A percentile compares a stretch with the other conserved stretches of the same genome.
Evolutionary conservation across 1,139 yeast species (phyloP).

Genomic region (Sugiyamaella xylanicola): DNA sequence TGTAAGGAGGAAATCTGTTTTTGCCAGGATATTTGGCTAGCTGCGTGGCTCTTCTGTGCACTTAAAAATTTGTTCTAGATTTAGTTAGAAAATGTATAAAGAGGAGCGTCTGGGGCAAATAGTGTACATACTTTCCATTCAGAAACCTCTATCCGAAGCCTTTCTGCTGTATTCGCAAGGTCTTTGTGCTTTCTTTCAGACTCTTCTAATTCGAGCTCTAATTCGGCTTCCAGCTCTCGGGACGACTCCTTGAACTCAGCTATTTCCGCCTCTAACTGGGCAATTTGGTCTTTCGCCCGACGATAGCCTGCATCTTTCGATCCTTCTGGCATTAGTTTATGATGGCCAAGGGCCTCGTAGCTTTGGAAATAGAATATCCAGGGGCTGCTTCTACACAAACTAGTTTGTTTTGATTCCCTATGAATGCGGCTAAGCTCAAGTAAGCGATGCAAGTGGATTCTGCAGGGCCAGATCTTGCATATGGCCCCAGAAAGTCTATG

Average conservation of each 20-base stretch:
- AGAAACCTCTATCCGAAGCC: slow-evolving; percentile 32
- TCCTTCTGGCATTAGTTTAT: too few relatives aligned
- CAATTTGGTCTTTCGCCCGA: slow-evolving; percentile 39
- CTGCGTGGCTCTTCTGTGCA: slow-evolving; percentile 36
- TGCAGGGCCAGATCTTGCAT: not conserved
- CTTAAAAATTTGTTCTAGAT: slow-evolving; percentile 34
- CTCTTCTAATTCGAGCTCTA: slow-evolving; percentile 43
- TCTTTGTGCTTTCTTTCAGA: slow-evolving; percentile 37
- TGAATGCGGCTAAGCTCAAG: not conserved
- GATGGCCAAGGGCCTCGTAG: too few relatives aligned
- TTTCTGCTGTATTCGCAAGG: slow-evolving; percentile 32
- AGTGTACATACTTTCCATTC: slow-evolving; percentile 33
- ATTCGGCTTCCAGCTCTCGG: slow-evolving; percentile 41
- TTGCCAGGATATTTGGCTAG: slow-evolving; percentile 36
- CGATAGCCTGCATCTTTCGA: slow-evolving; percentile 19
- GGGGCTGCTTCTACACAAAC: too few relatives aligned
- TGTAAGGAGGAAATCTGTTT: slow-evolving; percentile 37
- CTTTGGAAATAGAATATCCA: not conserved
- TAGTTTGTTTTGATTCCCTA: too few relatives aligned
- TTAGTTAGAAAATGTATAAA: too few relatives aligned
- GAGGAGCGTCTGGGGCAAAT: too few relatives aligned
- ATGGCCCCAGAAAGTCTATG: too few relatives aligned
- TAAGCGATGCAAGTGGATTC: too few relatives aligned
- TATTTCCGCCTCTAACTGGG: slow-evolving; percentile 42
- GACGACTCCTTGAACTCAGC: slow-evolving; percentile 44